A percentile compares a stretch with the other conserved stretches of the same genome.
phyloP scores from a whole-genome alignment of 352 stramenopile genomes.

The Phytophthora idaei region DNA sequence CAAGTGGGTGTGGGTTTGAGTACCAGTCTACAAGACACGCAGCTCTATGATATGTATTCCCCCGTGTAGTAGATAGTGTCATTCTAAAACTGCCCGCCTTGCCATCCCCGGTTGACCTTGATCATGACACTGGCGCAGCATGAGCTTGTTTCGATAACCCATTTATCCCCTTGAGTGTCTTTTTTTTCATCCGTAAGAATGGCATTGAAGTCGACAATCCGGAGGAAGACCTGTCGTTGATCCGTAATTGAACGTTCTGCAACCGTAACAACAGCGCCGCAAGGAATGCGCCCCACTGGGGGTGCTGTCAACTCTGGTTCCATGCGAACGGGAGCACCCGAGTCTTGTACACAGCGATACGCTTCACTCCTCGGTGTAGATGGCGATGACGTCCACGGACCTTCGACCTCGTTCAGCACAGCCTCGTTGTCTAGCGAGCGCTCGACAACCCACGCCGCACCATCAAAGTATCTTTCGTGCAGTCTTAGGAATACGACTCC shows the following conservation, averaged over 20 bases:
- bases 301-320: conserved; percentile 63
- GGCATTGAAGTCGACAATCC: conserved; percentile 24
- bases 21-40: background rate
- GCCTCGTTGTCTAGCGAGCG: conserved; percentile 81
- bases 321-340: conserved; percentile 57
- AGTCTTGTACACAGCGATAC: conserved; percentile 79
- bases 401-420: conserved; percentile 66
- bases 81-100: background rate
- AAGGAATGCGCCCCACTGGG: conserved; percentile 64
- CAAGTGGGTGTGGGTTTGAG: conserved; percentile 56
- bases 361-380: conserved; percentile 9
- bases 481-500: conserved; percentile 71
- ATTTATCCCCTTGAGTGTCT: conserved; percentile 26
- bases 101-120: conserved; percentile 31
- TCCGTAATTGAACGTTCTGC: conserved; percentile 60
- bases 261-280: conserved; percentile 56
- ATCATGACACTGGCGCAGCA: conserved; percentile 81
- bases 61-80: background rate
- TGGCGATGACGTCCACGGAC: conserved; percentile 39
- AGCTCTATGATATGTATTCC: background rate
- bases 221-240: conserved; percentile 74
- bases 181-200: conserved; percentile 1
- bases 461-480: conserved; percentile 75
- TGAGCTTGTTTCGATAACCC: conserved; percentile 82
- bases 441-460: conserved; percentile 70